phyloP scores from a whole-genome alignment of 352 stramenopile species.

The Globisporangium rhizosaccharum region DNA sequence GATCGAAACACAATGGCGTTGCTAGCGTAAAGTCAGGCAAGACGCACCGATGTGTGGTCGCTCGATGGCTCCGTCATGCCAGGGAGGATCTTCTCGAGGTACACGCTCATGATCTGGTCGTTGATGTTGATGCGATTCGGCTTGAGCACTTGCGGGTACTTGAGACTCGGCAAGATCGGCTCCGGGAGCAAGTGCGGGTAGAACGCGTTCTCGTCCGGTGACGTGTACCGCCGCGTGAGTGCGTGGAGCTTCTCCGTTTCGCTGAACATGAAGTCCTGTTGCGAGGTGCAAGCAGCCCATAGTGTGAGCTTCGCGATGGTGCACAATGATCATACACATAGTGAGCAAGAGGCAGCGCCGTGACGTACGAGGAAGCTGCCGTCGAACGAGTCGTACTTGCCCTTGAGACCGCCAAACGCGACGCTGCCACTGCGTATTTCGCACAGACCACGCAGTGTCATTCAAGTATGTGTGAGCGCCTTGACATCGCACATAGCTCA shows the following conservation, averaged over 20 bases:
- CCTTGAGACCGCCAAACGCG: slow-evolving; percentile 71
- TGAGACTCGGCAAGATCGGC: slow-evolving; percentile 88
- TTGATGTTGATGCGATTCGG: slow-evolving; percentile 98
- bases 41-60: slow-evolving; percentile 74
- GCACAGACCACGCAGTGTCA: not conserved
- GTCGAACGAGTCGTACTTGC: slow-evolving; percentile 83
- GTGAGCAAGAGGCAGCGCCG: not conserved
- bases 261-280: slow-evolving; percentile 96
- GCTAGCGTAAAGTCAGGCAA: too few relatives aligned
- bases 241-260: slow-evolving; percentile 95
- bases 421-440: slow-evolving; percentile 41
- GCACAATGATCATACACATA: not conserved
- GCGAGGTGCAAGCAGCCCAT: not conserved
- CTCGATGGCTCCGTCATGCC: slow-evolving; percentile 84
- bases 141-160: slow-evolving; percentile 92
- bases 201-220: slow-evolving; percentile 97
- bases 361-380: slow-evolving; percentile 61
- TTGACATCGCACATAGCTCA: not conserved
- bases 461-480: not conserved
- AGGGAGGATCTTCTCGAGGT: slow-evolving; percentile 94
- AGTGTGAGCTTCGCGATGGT: not conserved
- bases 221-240: slow-evolving; percentile 95
- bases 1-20: not conserved
- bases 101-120: slow-evolving; percentile 94
- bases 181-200: slow-evolving; percentile 91